These are phyloP conservation scores for Asterophora lycoperdoides DNA, from an alignment of 768 basidiomycete genomes.

Conservation along the genomic window DNA sequence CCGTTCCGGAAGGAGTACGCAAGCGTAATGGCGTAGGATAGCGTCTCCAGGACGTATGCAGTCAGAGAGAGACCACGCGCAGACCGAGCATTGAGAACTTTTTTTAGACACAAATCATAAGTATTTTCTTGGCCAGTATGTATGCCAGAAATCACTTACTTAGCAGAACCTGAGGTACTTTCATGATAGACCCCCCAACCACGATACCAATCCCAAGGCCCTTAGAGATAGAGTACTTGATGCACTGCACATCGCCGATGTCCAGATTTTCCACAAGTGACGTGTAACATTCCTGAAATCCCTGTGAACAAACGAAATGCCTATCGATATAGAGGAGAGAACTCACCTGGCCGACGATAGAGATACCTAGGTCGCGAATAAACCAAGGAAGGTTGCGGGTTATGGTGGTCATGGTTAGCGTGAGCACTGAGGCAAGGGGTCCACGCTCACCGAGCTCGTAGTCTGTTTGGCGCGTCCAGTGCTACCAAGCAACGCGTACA, in stretches of 20 bases:
- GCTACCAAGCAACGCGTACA: constrained; percentile 5
- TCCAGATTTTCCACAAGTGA: constrained; percentile 86
- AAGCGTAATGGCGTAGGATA: constrained; percentile 85
- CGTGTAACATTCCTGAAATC: constrained; percentile 77
- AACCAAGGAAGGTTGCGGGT: constrained; percentile 86
- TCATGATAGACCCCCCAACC: constrained; percentile 90
- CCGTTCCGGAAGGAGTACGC: constrained; percentile 80
- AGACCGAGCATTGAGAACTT: constrained; percentile 69
- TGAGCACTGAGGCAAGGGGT: not conserved
- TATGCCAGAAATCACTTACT: constrained; percentile 45
- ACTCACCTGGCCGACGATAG: constrained; percentile 75
- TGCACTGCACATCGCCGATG: constrained; percentile 69
- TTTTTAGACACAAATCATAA: not conserved
- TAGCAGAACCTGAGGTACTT: constrained; percentile 88
- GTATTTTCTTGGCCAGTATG: constrained; percentile 5
- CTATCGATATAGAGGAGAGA: not conserved
- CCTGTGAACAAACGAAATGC: constrained; percentile 1
- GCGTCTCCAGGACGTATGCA: constrained; percentile 87
- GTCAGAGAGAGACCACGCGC: constrained; percentile 85
- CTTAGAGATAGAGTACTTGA: constrained; percentile 91
- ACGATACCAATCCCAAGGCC: constrained; percentile 92
- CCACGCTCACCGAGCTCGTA: not conserved
- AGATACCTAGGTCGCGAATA: constrained; percentile 73
- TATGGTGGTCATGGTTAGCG: constrained; percentile 59
- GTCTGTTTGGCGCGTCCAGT: constrained; percentile 3